These are phyloP conservation scores for Umbelopsis sp. DNA, from an alignment of 371 early-diverging fungal genomes.

Conservation along the genomic window DNA sequence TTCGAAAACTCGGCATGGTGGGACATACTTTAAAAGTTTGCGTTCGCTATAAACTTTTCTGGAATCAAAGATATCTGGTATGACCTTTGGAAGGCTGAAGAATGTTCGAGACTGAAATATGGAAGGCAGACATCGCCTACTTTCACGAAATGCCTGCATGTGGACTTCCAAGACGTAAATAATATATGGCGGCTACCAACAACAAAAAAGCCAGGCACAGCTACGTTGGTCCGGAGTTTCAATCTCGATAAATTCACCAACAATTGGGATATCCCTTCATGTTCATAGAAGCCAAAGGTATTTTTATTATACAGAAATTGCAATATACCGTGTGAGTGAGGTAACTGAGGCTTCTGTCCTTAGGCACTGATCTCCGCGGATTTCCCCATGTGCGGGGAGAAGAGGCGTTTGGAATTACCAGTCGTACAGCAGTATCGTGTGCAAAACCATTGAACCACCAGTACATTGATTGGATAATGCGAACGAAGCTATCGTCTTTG, in stretches of 20 bases:
- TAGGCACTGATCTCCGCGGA: no score
- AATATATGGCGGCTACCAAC: neutral
- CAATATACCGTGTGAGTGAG: no score
- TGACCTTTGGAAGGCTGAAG: constrained; percentile 17
- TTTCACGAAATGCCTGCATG: constrained; percentile 3
- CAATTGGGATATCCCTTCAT: no score
- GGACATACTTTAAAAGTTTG: constrained; percentile 23
- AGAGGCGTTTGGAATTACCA: no score
- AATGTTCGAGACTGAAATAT: neutral
- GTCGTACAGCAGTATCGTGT: no score
- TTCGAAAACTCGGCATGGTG: neutral
- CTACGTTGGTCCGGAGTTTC: neutral
- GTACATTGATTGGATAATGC: neutral
- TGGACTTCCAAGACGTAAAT: neutral
- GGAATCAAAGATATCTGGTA: constrained; percentile 3
- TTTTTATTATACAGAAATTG: no score
- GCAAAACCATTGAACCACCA: neutral
- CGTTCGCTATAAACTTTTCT: constrained; percentile 19
- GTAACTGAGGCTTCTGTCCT: no score
- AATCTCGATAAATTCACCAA: neutral
- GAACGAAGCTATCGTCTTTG: neutral
- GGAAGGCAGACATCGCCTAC: neutral
- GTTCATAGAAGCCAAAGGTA: no score
- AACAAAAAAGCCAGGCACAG: constrained; percentile 9
- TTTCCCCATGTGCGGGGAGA: no score